Evolutionary conservation across 352 stramenopile species (phyloP).

Genomic region (Aphanomyces astaci): DNA sequence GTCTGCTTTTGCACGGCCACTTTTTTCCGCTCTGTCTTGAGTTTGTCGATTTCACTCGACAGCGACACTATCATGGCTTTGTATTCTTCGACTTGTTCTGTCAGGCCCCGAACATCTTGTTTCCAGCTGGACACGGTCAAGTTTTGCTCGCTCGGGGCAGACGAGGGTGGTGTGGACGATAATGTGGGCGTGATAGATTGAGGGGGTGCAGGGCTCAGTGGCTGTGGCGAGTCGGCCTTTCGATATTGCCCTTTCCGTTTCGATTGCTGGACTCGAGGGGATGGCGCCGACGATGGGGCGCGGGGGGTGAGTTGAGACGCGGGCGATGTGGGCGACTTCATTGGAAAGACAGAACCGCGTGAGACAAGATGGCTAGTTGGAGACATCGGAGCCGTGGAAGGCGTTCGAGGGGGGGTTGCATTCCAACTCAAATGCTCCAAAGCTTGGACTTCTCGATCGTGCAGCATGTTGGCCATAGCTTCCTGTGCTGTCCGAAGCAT

Average conservation of each 20-base stretch:
- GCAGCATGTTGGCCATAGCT: slow-evolving; percentile 14
- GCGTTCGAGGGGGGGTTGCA: neutral
- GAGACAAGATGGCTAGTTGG: neutral
- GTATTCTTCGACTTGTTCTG: slow-evolving; percentile 23
- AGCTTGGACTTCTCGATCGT: slow-evolving; percentile 18
- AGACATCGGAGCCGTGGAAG: neutral
- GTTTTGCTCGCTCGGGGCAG: neutral
- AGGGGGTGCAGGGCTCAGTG: neutral
- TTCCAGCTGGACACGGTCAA: slow-evolving; percentile 16
- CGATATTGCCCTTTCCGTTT: slow-evolving; percentile 5
- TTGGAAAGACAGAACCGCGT: neutral
- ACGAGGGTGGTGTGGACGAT: neutral
- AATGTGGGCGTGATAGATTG: neutral
- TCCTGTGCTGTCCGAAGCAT: slow-evolving; percentile 17
- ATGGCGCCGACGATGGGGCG: slow-evolving; percentile 8
- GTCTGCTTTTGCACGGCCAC: slow-evolving; percentile 10
- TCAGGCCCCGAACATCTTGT: slow-evolving; percentile 12
- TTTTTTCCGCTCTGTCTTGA: slow-evolving; percentile 18
- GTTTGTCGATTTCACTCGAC: slow-evolving; percentile 22
- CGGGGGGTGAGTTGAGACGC: neutral
- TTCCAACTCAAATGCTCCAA: slow-evolving; percentile 12
- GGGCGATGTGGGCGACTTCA: slow-evolving; percentile 4
- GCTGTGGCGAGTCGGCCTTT: neutral
- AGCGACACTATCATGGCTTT: slow-evolving; percentile 18
- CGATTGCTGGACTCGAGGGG: slow-evolving; percentile 9